Conservation (phyloP, 2,329 filamentous ascomycete genomes). For the Orbilia oligospora region DNA sequence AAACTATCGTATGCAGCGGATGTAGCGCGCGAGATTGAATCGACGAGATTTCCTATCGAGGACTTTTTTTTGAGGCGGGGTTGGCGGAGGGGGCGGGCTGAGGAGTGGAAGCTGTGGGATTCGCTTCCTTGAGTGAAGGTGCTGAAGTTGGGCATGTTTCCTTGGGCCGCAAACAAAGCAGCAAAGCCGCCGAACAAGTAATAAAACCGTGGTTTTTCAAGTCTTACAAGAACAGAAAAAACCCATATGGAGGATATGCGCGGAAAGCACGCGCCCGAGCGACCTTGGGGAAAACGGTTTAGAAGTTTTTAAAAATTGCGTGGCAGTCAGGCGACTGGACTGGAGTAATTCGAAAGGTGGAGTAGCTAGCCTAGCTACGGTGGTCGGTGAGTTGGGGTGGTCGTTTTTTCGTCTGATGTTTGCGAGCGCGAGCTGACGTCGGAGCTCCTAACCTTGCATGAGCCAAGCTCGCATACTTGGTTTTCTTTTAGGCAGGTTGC, state of each 20-base stretch:
- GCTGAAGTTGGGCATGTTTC: conserved; percentile 42
- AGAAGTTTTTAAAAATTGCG: conserved; percentile 1
- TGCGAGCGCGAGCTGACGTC: conserved; percentile 26
- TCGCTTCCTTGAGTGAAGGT: conserved; percentile 49
- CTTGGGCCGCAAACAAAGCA: neutral
- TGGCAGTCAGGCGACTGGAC: conserved; percentile 43
- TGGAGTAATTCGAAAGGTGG: conserved; percentile 23
- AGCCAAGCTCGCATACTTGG: neutral
- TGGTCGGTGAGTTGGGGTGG: neutral
- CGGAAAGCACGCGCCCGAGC: conserved; percentile 39
- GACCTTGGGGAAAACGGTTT: conserved; percentile 10
- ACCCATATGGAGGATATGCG: conserved; percentile 37
- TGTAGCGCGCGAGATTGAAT: conserved; percentile 53
- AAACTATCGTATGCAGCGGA: conserved; percentile 57
- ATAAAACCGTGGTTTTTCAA: neutral
- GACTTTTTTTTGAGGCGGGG: conserved; percentile 49
- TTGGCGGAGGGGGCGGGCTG: conserved; percentile 37
- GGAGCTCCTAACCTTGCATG: conserved; percentile 22
- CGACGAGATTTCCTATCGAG: conserved; percentile 49
- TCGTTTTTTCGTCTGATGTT: conserved; percentile 52
- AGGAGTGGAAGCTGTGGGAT: conserved; percentile 46
- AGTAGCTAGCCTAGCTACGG: neutral
- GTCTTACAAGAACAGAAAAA: neutral
- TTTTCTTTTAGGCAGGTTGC: neutral
- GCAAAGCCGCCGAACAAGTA: neutral